These are phyloP conservation scores for Fusarium palustre DNA, from an alignment of 2,329 filamentous ascomycete species.

Conservation along the genomic window DNA sequence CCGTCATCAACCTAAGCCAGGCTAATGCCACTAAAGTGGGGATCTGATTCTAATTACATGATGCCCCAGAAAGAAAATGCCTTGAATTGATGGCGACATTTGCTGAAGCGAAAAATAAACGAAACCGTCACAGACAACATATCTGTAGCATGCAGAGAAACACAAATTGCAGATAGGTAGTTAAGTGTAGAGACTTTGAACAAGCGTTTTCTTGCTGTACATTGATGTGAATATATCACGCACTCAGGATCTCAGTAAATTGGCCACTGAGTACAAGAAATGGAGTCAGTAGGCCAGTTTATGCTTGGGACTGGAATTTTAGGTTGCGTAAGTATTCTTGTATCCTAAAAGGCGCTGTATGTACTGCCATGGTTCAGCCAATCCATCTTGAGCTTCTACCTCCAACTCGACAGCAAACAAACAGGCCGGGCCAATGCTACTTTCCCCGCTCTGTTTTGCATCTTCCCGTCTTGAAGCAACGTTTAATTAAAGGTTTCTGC, in stretches of 20 bases:
- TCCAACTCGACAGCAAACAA: slow-evolving; percentile 15
- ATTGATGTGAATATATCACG: not conserved
- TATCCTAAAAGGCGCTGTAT: not conserved
- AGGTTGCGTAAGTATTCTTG: not conserved
- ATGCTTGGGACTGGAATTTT: not conserved
- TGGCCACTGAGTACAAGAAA: not conserved
- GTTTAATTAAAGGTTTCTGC: not conserved
- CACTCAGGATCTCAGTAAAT: not conserved
- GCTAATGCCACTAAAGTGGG: not conserved
- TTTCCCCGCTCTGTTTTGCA: slow-evolving; percentile 42
- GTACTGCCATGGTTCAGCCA: slow-evolving; percentile 6
- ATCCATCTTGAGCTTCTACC: slow-evolving; percentile 18
- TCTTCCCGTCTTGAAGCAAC: slow-evolving; percentile 3
- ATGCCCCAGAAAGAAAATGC: slow-evolving; percentile 27
- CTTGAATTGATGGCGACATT: slow-evolving; percentile 11
- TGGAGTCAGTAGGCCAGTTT: not conserved
- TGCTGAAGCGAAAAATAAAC: not conserved
- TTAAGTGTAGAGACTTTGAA: not conserved
- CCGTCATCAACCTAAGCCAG: no score
- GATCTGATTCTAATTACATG: slow-evolving; percentile 13
- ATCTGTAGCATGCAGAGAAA: not conserved
- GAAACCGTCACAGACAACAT: not conserved
- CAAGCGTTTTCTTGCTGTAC: not conserved
- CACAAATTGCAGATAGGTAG: not conserved
- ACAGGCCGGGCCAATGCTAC: slow-evolving; percentile 28